Evolutionary conservation across 176 grass and related monocot species (phyloP).

Genomic region (Triticum turgidum): DNA sequence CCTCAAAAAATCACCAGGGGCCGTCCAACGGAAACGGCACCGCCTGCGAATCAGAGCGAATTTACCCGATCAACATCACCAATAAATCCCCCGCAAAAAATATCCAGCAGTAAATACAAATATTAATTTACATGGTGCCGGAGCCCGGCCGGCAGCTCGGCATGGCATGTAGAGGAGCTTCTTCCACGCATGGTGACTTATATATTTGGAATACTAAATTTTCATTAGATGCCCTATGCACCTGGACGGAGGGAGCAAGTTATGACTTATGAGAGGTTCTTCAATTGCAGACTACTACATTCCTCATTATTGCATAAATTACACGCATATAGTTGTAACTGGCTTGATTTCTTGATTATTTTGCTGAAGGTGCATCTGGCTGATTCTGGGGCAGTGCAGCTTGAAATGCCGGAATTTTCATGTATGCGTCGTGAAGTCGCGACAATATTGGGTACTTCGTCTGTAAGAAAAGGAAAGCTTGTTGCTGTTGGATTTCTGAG

Average conservation of each 20-base stretch:
- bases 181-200: no score
- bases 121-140: no score
- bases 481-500: background rate
- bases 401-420: constrained; percentile 64
- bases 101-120: no score
- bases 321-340: background rate
- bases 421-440: constrained; percentile 60
- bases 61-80: background rate
- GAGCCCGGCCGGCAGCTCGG: no score
- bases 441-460: constrained; percentile 57
- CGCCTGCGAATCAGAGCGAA: background rate
- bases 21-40: no score
- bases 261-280: background rate
- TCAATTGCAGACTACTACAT: background rate
- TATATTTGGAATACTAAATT: no score
- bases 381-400: constrained; percentile 69
- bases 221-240: no score
- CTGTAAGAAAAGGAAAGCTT: constrained; percentile 39
- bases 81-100: background rate
- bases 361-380: constrained; percentile 51
- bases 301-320: constrained; percentile 5
- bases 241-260: no score
- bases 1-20: no score
- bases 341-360: background rate
- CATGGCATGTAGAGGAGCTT: background rate